A percentile compares a stretch with the other conserved stretches of the same genome.
Conservation (phyloP, 176 grass and related monocot species). For the Panicum miliaceum region DNA sequence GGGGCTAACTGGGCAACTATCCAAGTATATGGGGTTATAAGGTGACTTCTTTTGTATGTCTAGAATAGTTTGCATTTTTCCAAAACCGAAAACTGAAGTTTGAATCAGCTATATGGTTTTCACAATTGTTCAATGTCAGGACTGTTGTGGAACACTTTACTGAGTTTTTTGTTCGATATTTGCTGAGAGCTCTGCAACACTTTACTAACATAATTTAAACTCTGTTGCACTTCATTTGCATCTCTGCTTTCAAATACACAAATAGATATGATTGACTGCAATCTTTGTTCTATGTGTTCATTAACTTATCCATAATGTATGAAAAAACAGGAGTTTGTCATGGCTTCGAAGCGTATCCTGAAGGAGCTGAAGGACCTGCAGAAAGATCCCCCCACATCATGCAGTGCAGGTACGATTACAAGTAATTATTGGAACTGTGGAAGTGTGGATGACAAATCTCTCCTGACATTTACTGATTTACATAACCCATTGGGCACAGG, state of each 20-base stretch:
- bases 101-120: background rate
- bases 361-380: constrained; percentile 70
- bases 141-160: too few species aligned
- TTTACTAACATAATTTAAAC: background rate
- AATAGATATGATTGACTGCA: background rate
- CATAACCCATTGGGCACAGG: background rate
- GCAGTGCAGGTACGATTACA: constrained; percentile 47
- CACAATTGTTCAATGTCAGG: background rate
- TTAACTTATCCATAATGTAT: background rate
- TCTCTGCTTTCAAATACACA: constrained; percentile 1
- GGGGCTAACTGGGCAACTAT: background rate
- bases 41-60: background rate
- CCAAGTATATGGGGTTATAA: background rate
- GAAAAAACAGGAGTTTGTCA: constrained; percentile 35
- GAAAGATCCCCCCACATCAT: constrained; percentile 70
- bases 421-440: constrained; percentile 9
- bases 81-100: background rate
- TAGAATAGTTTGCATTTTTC: background rate
- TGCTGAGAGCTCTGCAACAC: background rate
- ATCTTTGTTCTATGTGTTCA: background rate
- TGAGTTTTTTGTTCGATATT: too few species aligned
- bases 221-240: background rate
- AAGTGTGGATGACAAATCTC: constrained; percentile 13
- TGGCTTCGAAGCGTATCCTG: constrained; percentile 67
- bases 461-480: background rate